These are phyloP conservation scores for Stephania japonica DNA, from an alignment of 164 flowering plant species.

Conservation along the genomic window DNA sequence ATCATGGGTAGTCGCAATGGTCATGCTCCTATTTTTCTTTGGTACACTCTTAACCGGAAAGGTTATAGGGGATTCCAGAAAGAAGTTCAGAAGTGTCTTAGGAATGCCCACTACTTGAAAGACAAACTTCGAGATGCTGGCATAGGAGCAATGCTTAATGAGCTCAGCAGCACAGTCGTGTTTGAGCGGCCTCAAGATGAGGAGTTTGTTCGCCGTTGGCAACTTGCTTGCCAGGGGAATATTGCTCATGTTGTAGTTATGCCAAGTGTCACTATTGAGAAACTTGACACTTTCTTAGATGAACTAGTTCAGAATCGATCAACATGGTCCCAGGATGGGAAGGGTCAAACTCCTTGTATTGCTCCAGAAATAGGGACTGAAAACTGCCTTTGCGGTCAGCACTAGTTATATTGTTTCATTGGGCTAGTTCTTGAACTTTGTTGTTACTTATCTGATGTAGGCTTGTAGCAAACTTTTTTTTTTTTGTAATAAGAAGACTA, in stretches of 20 bases:
- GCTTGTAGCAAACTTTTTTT: background rate
- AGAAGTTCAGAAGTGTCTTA: slow-evolving; percentile 88
- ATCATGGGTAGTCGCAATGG: slow-evolving; percentile 98
- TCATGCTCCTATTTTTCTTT: slow-evolving; percentile 92
- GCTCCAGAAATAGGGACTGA: slow-evolving; percentile 59
- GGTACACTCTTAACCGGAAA: slow-evolving; percentile 88
- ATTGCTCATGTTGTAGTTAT: slow-evolving; percentile 94
- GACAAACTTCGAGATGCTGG: slow-evolving; percentile 65
- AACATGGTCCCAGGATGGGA: slow-evolving; percentile 59
- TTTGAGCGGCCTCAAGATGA: slow-evolving; percentile 84
- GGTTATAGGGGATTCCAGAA: slow-evolving; percentile 94
- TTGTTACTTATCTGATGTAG: slow-evolving; percentile 1
- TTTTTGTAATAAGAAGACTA: background rate
- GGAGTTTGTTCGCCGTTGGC: slow-evolving; percentile 86
- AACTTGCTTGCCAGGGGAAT: slow-evolving; percentile 89
- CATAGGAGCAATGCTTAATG: slow-evolving; percentile 89
- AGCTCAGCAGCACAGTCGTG: slow-evolving; percentile 94
- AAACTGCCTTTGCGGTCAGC: slow-evolving; percentile 58
- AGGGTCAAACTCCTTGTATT: slow-evolving; percentile 57
- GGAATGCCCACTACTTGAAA: slow-evolving; percentile 87
- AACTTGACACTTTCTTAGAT: slow-evolving; percentile 61
- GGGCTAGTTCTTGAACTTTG: background rate
- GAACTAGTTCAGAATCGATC: slow-evolving; percentile 51
- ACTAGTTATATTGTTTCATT: slow-evolving; percentile 30
- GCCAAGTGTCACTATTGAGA: slow-evolving; percentile 79